Evolutionary conservation across 2,329 filamentous ascomycete species (phyloP).

Genomic region (Raffaelea albimanens): DNA sequence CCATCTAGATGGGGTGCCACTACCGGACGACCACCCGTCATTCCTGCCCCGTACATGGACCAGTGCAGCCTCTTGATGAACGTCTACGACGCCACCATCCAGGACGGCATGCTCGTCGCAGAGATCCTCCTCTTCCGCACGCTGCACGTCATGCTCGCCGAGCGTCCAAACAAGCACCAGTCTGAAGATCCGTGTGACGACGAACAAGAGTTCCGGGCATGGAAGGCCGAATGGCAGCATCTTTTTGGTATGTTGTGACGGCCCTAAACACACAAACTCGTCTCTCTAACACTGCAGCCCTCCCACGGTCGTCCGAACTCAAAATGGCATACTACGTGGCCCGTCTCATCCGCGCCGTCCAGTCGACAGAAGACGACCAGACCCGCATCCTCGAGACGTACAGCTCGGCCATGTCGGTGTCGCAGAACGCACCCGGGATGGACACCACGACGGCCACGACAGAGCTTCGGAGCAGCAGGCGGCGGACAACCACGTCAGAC

Average conservation of each 20-base stretch:
- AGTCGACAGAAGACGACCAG: too few relatives aligned
- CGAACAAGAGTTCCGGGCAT: not conserved
- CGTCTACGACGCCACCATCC: constrained; percentile 2
- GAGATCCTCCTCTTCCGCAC: not conserved
- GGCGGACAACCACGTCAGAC: too few relatives aligned
- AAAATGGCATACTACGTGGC: too few relatives aligned
- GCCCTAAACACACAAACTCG: too few relatives aligned
- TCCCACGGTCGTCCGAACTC: too few relatives aligned
- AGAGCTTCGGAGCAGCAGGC: too few relatives aligned
- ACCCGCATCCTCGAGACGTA: too few relatives aligned
- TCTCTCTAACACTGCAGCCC: not conserved
- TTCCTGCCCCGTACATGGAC: not conserved
- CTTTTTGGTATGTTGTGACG: not conserved
- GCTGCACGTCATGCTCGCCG: not conserved
- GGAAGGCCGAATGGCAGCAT: not conserved
- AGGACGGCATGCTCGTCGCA: not conserved
- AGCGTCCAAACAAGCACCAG: not conserved
- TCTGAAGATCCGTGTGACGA: not conserved
- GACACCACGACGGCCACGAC: too few relatives aligned
- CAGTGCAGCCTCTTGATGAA: constrained; percentile 1
- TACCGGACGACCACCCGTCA: not conserved
- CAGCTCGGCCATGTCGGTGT: too few relatives aligned
- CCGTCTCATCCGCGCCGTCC: too few relatives aligned
- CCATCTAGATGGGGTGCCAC: constrained; percentile 1
- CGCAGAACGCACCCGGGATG: too few relatives aligned